phyloP scores from a whole-genome alignment of 1,284 basidiomycete species.

The Rhodotorula sp. region DNA sequence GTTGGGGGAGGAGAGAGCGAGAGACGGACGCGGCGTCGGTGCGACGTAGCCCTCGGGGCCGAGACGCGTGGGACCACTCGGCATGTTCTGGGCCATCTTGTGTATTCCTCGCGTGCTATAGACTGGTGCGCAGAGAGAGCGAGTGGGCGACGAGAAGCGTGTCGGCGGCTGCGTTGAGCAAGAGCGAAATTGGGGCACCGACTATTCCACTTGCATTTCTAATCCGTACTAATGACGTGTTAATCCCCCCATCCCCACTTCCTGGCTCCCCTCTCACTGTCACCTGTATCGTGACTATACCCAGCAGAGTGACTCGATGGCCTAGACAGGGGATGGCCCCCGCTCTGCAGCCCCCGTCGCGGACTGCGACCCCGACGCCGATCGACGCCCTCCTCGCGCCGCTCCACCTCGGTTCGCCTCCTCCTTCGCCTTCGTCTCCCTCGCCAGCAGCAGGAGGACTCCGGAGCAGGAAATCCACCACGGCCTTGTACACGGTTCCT shows the following conservation, averaged over 20 bases:
- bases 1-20: not conserved
- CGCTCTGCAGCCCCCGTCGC: not conserved
- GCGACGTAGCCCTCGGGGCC: conserved; percentile 37
- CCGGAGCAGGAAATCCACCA: not conserved
- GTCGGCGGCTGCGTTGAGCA: not conserved
- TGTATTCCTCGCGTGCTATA: too few relatives aligned
- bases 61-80: conserved; percentile 22
- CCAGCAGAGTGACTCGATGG: too few relatives aligned
- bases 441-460: not conserved
- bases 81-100: conserved; percentile 33
- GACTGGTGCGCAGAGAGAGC: not conserved
- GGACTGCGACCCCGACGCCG: conserved; percentile 3
- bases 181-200: too few relatives aligned
- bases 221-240: too few relatives aligned
- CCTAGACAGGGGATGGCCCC: not conserved
- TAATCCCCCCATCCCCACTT: too few relatives aligned
- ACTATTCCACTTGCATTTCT: too few relatives aligned
- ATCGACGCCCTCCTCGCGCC: conserved; percentile 1
- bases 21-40: conserved; percentile 28
- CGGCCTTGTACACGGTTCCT: not conserved
- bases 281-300: too few relatives aligned
- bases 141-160: not conserved
- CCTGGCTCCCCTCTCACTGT: too few relatives aligned
- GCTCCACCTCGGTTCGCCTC: conserved; percentile 1
- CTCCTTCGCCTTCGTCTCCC: not conserved